Base-by-base conservation (phyloP, 257 asterid species). In the Perilla frutescens region DNA sequence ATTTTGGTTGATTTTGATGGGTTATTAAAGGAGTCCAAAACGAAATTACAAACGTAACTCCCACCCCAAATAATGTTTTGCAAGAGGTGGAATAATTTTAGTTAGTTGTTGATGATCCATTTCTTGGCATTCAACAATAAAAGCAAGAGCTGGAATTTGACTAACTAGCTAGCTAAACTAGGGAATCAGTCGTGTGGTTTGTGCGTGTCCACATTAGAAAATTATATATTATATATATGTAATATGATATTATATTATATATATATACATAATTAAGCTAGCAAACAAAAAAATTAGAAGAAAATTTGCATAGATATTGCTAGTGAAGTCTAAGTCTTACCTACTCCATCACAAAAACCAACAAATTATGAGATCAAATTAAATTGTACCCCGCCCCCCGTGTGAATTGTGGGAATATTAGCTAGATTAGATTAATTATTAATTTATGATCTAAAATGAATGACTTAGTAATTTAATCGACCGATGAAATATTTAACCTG, bases 131-230 rank as follows among this genome's bases (percentile, higher is more conserved):
- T 10, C n/a, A 34, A 4, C 61, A 71, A 71, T 71, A 58, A 45
- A 71, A 45, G 68, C 76, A 71, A 59, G 68, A 71, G 51, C 31
- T 14, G 68, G 76, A 62, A 71, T 71, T 70, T 47, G 37, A 59
- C 50, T 51, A 66, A n/a, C 31, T 15, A 65, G 44, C 70, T 20
- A n/a, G n/a, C n/a, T n/a, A n/a, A 20, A 43, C 15, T 20, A 41
- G 54, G 69, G 71, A 48, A 32, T 47, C 7, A 47, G 58, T 66
- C 71, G 12, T 66, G 59, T 66, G 41, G 44, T 12, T 45, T 63
- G 69, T 63, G 69, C 48, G n/a, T 37, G 44, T 8, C 54, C n/a
- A 0, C 8, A 47, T 66, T 12, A 47, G 31, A 48, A 31, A 47
- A 47, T 12, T 7, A 31, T 10, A 32, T 58, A 57, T 31, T 31